Conservation (phyloP, 1,284 basidiomycete genomes). For the Rhodotorula sp. region DNA sequence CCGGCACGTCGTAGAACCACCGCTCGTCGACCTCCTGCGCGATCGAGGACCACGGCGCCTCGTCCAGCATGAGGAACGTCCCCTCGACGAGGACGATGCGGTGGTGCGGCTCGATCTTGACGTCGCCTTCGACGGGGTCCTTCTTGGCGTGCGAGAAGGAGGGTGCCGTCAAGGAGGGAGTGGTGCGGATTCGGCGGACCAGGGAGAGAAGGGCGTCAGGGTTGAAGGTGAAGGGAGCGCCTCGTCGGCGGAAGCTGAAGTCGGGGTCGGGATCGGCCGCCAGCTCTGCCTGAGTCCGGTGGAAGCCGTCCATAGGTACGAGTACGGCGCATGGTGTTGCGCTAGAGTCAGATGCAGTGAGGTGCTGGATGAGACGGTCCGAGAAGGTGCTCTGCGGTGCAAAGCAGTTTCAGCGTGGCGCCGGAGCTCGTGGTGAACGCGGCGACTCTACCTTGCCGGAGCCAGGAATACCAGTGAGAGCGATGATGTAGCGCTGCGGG, state of each 20-base stretch:
- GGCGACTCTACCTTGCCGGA: constrained; percentile 1
- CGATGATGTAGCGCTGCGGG: constrained; percentile 4
- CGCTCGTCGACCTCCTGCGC: constrained; percentile 11
- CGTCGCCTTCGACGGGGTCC: neutral
- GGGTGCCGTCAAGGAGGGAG: neutral
- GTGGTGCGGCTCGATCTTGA: neutral
- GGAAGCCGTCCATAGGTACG: constrained; percentile 7
- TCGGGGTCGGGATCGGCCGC: neutral
- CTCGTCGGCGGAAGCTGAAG: constrained; percentile 1
- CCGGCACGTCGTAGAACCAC: constrained; percentile 7
- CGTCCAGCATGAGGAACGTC: constrained; percentile 6
- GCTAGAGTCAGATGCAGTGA: neutral
- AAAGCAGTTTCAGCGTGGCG: neutral
- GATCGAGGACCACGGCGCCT: neutral
- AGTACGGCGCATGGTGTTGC: neutral
- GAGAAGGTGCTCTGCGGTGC: constrained; percentile 1
- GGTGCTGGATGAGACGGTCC: neutral
- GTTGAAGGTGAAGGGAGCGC: constrained; percentile 8
- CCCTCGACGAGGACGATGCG: constrained; percentile 13
- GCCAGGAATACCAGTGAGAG: neutral
- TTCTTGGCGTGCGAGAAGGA: constrained; percentile 8
- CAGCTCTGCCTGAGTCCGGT: constrained; percentile 1
- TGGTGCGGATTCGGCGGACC: neutral
- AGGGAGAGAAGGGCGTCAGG: neutral
- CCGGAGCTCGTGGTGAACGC: neutral